Base-by-base conservation (phyloP, 257 asterid species). In the Hygrophila difformis region DNA sequence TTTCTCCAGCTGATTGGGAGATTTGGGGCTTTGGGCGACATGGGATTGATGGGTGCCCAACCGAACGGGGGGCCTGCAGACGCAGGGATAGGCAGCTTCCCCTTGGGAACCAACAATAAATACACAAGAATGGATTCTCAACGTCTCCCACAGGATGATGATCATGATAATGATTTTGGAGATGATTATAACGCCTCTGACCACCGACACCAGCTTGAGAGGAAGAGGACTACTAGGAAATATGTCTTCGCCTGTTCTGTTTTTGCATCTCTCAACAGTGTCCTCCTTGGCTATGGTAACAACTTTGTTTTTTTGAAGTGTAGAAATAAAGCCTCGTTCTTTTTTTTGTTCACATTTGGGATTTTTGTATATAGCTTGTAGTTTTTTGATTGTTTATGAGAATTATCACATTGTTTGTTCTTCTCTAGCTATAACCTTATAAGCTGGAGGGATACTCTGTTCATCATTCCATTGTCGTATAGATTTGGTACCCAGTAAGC, bases 191-290 rank as follows among this genome's bases (percentile, higher is more conserved):
- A 82, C 55, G 66, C 81, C 80, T 60, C n/a, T n/a, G n/a, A n/a
- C 65, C 84, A 76, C 29, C 68, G 51, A 47, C 66, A 43, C 47
- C 92, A 77, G 71, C 45, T 71, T 56, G 76, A 72, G 62, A 62
- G 60, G 51, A 75, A 57, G 48, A 78, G 46, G 29, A 74, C 57
- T 19, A 62, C n/a, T n/a, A n/a, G 81, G 65, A 88, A 75, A 55
- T 88, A 76, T 61, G 95, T 88, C 16, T 66, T 72, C 62, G 95
- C 95, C 61, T 88, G 97, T 47, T 92, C 97, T 64, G 84, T 84
- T 52, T 88, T 88, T 59, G 97, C 97, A 23, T 88, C 95, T 49
- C 93, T 88, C 43, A 88, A 84, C 60, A 78, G 71, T 61, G 95
- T 81, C 39, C 95, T 88, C 41, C 93, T 88, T 58, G 97, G 97